Conservation (phyloP, 176 grass and related monocot genomes). For the Ensete ventricosum region DNA sequence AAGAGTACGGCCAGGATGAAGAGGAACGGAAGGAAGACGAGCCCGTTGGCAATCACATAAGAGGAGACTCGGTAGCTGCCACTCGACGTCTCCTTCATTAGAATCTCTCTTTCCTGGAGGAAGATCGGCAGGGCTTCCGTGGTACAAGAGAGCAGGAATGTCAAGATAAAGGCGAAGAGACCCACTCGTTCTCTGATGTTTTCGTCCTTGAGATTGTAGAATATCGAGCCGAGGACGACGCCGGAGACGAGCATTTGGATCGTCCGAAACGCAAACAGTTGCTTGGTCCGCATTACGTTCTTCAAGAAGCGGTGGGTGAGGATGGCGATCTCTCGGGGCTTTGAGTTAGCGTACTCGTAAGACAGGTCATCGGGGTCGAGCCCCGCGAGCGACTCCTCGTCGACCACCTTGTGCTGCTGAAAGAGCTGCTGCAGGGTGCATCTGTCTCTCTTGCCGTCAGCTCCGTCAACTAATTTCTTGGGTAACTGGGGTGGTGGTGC, state of each 20-base stretch:
- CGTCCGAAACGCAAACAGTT: slow-evolving; percentile 54
- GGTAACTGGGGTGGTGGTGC: not conserved
- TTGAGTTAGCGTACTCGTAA: slow-evolving; percentile 37
- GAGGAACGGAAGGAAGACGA: slow-evolving; percentile 67
- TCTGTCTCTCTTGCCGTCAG: slow-evolving; percentile 23
- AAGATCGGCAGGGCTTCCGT: slow-evolving; percentile 54
- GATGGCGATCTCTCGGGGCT: slow-evolving; percentile 41
- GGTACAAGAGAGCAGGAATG: slow-evolving; percentile 50
- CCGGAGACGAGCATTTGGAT: slow-evolving; percentile 49
- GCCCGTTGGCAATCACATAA: slow-evolving; percentile 48
- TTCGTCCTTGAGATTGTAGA: slow-evolving; percentile 55
- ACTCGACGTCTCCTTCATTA: slow-evolving; percentile 62
- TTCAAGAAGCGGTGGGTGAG: slow-evolving; percentile 49
- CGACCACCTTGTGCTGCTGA: slow-evolving; percentile 47
- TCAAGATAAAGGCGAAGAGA: slow-evolving; percentile 55
- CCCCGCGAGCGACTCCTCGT: slow-evolving; percentile 25
- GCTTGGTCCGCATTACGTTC: slow-evolving; percentile 63
- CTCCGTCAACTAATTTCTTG: not conserved
- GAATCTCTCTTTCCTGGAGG: slow-evolving; percentile 60
- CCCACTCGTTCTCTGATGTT: slow-evolving; percentile 52
- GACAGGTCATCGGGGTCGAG: not conserved
- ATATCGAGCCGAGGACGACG: slow-evolving; percentile 54
- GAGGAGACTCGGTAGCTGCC: slow-evolving; percentile 58
- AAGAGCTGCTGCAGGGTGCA: slow-evolving; percentile 79
- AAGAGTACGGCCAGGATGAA: slow-evolving; percentile 45